Evolutionary conservation across 2,329 filamentous ascomycete genomes (phyloP), one percentile per base, ranked within the genome.

Genomic region (Colletotrichum somersetense): DNA sequence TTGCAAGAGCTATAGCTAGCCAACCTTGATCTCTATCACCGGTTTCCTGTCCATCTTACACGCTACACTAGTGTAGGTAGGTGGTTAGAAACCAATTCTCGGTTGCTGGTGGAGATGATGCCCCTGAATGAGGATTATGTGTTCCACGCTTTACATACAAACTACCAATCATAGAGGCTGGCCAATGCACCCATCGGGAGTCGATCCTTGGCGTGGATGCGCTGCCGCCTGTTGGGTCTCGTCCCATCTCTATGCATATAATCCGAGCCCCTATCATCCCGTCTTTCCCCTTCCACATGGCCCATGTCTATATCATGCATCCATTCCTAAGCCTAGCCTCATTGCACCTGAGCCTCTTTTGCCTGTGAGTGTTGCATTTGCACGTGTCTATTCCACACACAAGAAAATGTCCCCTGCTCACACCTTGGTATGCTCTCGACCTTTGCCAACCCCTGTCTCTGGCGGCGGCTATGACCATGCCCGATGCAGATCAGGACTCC

Each of bases 121-220:
- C 53, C 55, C 40, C 55, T 35, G 40, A 20, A 48, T 40, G 26
- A 59, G 61, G 62, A 55, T 70, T 70, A 70, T 70, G 67, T 44
- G 48, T 33, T 53, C 55, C 35, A 44, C 30, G 50, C 62, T 66
- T 26, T 69, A 6, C 38, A 50, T 20, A 53, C 38, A 30, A 66
- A 70, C 30, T 23, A 23, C 55, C 55, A 70, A 61, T 63, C 20
- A 42, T 38, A 55, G 18, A 40, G n/a, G 38, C 40, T 66, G 67
- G 48, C 10, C 67, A 66, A 53, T 67, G 67, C 62, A 55, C 62
- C 55, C 56, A 62, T 50, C 67, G 62, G 62, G 63, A 58, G 67
- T 70, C 62, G 67, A 70, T 67, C 67, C 67, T 69, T 70, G 67
- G 63, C 67, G 26, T 38, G 67, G 58, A 56, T 67, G 66, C n/a